Percentiles rank a stretch among this genome's conserved stretches.
phyloP scores from a whole-genome alignment of 495 filamentous ascomycete genomes.

The Penicillium mononematosum region DNA sequence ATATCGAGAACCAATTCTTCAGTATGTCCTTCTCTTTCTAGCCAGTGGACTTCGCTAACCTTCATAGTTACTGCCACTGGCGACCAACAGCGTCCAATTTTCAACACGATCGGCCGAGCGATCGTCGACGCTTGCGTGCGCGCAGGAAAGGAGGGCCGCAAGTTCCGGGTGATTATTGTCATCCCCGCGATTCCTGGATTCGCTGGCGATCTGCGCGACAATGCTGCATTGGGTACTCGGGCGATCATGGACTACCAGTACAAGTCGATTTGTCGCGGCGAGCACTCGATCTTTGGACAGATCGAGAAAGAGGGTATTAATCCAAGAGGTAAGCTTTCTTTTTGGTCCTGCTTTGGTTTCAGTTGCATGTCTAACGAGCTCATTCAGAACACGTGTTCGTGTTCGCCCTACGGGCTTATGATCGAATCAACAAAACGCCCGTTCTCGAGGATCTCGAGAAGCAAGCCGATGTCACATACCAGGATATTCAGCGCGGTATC shows the following conservation, averaged over 20 bases:
- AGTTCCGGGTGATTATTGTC: conserved; percentile 86
- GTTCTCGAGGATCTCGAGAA: conserved; percentile 68
- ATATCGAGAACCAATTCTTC: conserved; percentile 99
- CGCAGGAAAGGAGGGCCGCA: conserved; percentile 79
- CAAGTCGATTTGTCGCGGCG: conserved; percentile 87
- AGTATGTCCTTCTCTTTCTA: conserved; percentile 37
- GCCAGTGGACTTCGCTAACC: conserved; percentile 17
- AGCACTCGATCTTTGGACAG: conserved; percentile 83
- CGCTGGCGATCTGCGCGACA: conserved; percentile 81
- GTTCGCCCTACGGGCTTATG: conserved; percentile 88
- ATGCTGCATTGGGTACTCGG: conserved; percentile 78
- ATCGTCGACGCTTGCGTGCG: conserved; percentile 87
- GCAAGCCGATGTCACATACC: conserved; percentile 75
- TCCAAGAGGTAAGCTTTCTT: conserved; percentile 48
- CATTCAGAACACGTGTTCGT: conserved; percentile 71
- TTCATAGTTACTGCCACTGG: conserved; percentile 78
- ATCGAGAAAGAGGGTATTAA: conserved; percentile 76
- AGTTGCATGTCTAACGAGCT: conserved; percentile 8
- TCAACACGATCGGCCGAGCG: conserved; percentile 80
- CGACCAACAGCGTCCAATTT: conserved; percentile 76
- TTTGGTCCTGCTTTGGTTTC: background rate
- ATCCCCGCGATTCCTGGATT: conserved; percentile 93
- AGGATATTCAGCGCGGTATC: conserved; percentile 80
- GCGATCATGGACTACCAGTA: conserved; percentile 99
- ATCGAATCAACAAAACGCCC: conserved; percentile 80